Base-by-base conservation (phyloP, 73 alveolate genomes). In the Halteria grandinella region DNA sequence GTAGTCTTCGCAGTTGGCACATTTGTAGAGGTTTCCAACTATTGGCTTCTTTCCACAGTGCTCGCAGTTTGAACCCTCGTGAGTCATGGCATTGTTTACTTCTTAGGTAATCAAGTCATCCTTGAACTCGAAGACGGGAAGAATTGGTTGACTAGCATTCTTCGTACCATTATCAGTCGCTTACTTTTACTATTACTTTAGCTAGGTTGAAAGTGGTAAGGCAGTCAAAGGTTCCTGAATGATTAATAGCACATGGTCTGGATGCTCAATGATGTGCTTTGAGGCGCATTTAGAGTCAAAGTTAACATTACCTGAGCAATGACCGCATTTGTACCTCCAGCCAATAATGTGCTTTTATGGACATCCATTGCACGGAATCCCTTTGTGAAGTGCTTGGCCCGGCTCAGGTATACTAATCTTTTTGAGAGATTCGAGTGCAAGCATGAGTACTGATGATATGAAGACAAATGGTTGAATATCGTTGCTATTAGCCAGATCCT, bases 1-100 rank as follows among this genome's bases (percentile, higher is more conserved):
- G 28, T 58, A 74, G 31, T 74, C 87, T 21, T 74, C 87, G 55
- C 87, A 74, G 41, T 74, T 74, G 15, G 40, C 77, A 36, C 87
- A 74, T 17, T 45, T 57, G 54, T 36, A 74, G 21, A 48, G 5
- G 70, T 28, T 24, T 29, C 87, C 87, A 17, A 20, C 20, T 18
- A 74, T 59, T 1, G 58, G 75, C 53, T 74, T 74, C 17, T 31
- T 1, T 25, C 79, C 87, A 40, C 87, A 74, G 69, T 52, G 25
- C 15, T 74, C 87, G 36, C 87, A 74, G 37, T 17, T 8, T 14
- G 10, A 6, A 21, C 25, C 27, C 14, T 34, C 47, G 17, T 62
- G 62, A 17, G 27, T 31, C 11, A 21, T 4, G 17, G 10, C 47
- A 21, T 62, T 33, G 15, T 12, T 6, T n/a, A n/a, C n/a, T n/a